Evolutionary conservation across 2,329 filamentous ascomycete species (phyloP).

Genomic region (Epichloe elymi): DNA sequence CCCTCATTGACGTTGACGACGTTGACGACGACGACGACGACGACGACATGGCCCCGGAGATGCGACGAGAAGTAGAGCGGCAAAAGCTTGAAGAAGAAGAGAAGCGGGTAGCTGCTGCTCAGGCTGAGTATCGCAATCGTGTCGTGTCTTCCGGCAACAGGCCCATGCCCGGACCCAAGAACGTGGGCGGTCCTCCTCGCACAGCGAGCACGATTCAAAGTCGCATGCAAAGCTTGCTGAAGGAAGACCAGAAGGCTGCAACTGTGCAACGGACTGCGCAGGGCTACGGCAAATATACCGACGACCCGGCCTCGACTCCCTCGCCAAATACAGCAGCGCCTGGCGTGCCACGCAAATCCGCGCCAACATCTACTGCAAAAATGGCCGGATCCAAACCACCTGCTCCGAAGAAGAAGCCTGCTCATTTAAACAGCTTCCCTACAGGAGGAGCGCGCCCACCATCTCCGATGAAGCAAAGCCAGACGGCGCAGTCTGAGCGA

Average conservation of each 20-base stretch:
- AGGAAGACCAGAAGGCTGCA: conserved; percentile 54
- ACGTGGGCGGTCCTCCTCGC: conserved; percentile 44
- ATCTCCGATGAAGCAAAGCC: conserved; percentile 32
- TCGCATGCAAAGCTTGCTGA: conserved; percentile 73
- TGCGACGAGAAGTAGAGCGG: conserved; percentile 80
- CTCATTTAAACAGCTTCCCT: conserved; percentile 43
- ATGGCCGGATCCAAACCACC: conserved; percentile 28
- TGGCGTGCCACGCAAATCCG: conserved; percentile 36
- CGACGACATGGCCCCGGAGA: conserved; percentile 68
- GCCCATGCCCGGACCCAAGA: conserved; percentile 35
- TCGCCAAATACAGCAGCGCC: conserved; percentile 27
- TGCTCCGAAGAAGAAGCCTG: conserved; percentile 49
- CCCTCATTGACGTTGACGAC: conserved; percentile 45
- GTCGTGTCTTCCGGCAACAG: conserved; percentile 33
- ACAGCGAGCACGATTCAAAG: conserved; percentile 75
- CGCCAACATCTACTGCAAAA: conserved; percentile 12
- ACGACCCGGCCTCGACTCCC: conserved; percentile 26
- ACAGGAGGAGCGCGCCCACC: conserved; percentile 28
- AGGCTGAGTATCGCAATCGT: conserved; percentile 72
- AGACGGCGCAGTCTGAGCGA: conserved; percentile 18
- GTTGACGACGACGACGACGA: conserved; percentile 52
- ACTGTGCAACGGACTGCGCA: conserved; percentile 59
- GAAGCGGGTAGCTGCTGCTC: conserved; percentile 73
- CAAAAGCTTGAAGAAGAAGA: conserved; percentile 75
- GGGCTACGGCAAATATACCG: conserved; percentile 82